These are phyloP conservation scores for Steccherinum ochraceum DNA, from an alignment of 768 basidiomycete genomes.

Conservation along the genomic window DNA sequence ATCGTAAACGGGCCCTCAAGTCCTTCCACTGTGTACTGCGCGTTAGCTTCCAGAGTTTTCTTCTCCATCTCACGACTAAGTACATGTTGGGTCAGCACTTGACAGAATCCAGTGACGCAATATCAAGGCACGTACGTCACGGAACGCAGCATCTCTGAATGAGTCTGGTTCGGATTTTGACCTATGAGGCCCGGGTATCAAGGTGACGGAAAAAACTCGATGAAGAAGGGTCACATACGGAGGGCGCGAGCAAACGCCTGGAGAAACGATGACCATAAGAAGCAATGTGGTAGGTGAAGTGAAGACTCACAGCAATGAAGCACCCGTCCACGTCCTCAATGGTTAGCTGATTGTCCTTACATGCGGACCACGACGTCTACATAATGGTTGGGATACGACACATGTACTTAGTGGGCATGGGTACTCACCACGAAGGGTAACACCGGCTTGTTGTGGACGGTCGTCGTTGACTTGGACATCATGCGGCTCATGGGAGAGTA, in stretches of 20 bases:
- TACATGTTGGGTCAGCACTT: background rate
- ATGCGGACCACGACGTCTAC: slow-evolving; percentile 4
- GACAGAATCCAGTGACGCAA: background rate
- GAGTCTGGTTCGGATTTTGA: background rate
- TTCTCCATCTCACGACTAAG: background rate
- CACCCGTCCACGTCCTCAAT: background rate
- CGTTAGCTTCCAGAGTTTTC: background rate
- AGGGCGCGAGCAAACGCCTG: background rate
- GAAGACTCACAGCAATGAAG: slow-evolving; percentile 3
- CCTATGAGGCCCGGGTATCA: no score
- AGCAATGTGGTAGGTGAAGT: background rate
- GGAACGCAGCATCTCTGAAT: background rate
- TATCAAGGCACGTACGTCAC: background rate
- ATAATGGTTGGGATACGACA: background rate
- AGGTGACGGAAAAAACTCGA: slow-evolving; percentile 86
- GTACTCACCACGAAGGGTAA: slow-evolving; percentile 1
- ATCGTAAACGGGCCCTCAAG: background rate
- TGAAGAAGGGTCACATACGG: no score
- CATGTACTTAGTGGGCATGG: no score
- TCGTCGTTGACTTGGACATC: background rate
- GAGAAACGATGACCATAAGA: background rate
- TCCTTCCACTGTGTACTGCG: background rate
- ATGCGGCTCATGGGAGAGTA: slow-evolving; percentile 1
- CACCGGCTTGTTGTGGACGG: background rate
- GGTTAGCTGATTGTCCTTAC: slow-evolving; percentile 5